Evolutionary conservation across 306 rosid species (phyloP).

Genomic region (Adenanthera pavonina): DNA sequence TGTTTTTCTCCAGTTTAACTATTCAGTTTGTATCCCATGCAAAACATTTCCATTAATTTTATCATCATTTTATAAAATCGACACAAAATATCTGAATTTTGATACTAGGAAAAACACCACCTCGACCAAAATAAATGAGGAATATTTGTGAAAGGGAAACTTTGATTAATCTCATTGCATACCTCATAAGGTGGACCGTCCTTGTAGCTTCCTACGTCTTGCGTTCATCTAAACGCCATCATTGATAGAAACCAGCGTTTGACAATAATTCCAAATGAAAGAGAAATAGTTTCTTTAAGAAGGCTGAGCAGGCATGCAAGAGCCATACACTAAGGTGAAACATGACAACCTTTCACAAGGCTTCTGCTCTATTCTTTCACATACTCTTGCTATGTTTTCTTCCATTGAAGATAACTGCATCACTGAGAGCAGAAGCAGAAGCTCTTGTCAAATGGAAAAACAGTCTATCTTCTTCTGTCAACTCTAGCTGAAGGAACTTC

Average conservation of each 20-base stretch:
- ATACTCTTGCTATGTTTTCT: conserved; percentile 46
- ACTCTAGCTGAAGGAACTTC: conserved; percentile 64
- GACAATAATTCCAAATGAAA: conserved; percentile 8
- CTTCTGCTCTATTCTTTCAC: conserved; percentile 22
- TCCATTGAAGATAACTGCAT: conserved; percentile 50
- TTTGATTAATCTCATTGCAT: background rate
- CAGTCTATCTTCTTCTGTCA: conserved; percentile 41
- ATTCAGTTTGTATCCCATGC: too few species aligned
- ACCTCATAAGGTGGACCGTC: background rate
- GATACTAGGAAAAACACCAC: background rate
- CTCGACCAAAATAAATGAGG: background rate
- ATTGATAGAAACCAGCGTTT: background rate
- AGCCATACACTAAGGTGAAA: background rate
- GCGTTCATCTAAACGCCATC: background rate
- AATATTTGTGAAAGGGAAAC: background rate
- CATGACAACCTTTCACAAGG: conserved; percentile 46
- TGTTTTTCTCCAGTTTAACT: too few species aligned
- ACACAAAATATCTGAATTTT: too few species aligned
- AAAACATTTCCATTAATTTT: too few species aligned
- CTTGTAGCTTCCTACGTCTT: too few species aligned
- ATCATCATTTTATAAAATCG: too few species aligned
- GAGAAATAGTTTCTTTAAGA: background rate
- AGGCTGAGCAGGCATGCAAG: background rate
- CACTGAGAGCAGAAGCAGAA: conserved; percentile 63
- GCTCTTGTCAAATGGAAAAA: conserved; percentile 70